Evolutionary conservation across 371 early-diverging fungal genomes (phyloP).

Genomic region (Choanephora cucurbitarum): DNA sequence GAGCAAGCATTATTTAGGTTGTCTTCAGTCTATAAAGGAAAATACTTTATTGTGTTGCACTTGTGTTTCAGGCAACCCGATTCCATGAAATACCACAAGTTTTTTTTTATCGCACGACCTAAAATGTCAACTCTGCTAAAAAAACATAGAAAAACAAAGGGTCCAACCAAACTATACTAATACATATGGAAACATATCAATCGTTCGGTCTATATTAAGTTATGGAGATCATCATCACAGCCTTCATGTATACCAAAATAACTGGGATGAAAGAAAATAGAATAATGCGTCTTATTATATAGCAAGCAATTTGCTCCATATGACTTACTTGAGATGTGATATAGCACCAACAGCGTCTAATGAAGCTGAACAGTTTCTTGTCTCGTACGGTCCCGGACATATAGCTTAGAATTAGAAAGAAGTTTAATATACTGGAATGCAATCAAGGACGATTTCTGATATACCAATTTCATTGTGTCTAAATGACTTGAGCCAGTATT

Average conservation of each 20-base stretch:
- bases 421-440: neutral
- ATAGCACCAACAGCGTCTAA: neutral
- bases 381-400: constrained; percentile 10
- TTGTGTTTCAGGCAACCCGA: too few species aligned
- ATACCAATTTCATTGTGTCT: neutral
- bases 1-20: too few species aligned
- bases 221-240: neutral
- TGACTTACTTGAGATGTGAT: neutral
- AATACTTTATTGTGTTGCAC: too few species aligned
- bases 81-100: too few species aligned
- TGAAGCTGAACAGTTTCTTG: constrained; percentile 8
- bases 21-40: too few species aligned
- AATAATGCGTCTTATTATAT: too few species aligned
- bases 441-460: neutral
- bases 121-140: too few species aligned
- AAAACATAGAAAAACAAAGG: too few species aligned
- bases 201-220: neutral
- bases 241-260: neutral
- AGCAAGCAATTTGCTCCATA: too few species aligned
- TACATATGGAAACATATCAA: neutral
- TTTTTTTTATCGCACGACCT: too few species aligned
- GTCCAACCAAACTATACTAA: neutral
- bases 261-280: neutral
- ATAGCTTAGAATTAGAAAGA: neutral
- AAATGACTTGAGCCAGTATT: constrained; percentile 5